phyloP scores from a whole-genome alignment of 257 asterid genomes.

The Scutellaria barbata region DNA sequence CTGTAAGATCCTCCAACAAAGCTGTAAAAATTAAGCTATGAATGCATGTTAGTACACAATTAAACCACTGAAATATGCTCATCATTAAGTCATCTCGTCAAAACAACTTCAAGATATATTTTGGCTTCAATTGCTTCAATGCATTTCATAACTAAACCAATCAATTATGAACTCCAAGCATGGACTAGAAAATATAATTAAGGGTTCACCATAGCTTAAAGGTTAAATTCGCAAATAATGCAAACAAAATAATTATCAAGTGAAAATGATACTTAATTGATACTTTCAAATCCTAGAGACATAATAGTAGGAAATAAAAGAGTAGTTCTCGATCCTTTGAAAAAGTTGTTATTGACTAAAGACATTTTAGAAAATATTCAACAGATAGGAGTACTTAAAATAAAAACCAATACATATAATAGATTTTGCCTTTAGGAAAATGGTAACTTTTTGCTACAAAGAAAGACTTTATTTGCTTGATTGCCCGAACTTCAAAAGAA shows the following conservation, averaged over 20 bases:
- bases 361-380: conserved; percentile 60
- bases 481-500: conserved; percentile 94
- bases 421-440: conserved; percentile 67
- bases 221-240: conserved; percentile 26
- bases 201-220: conserved; percentile 23
- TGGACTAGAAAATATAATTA: conserved; percentile 1
- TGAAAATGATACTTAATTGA: conserved; percentile 37
- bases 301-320: conserved; percentile 31
- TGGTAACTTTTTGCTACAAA: conserved; percentile 63
- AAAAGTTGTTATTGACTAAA: conserved; percentile 44
- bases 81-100: conserved; percentile 16
- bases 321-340: conserved; percentile 51
- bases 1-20: conserved; percentile 49
- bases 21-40: conserved; percentile 43
- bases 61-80: conserved; percentile 16
- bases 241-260: conserved; percentile 22
- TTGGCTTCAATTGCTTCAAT: conserved; percentile 15
- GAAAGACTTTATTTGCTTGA: conserved; percentile 87
- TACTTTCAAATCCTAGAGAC: conserved; percentile 41
- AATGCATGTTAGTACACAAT: conserved; percentile 41
- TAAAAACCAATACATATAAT: conserved; percentile 58
- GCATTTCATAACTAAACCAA: neutral
- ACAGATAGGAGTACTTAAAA: conserved; percentile 42
- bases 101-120: conserved; percentile 12
- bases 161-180: neutral